A percentile compares a stretch with the other conserved stretches of the same genome.
Conservation (phyloP, 1,139 yeast species). For the Suhomyces kunorum region DNA sequence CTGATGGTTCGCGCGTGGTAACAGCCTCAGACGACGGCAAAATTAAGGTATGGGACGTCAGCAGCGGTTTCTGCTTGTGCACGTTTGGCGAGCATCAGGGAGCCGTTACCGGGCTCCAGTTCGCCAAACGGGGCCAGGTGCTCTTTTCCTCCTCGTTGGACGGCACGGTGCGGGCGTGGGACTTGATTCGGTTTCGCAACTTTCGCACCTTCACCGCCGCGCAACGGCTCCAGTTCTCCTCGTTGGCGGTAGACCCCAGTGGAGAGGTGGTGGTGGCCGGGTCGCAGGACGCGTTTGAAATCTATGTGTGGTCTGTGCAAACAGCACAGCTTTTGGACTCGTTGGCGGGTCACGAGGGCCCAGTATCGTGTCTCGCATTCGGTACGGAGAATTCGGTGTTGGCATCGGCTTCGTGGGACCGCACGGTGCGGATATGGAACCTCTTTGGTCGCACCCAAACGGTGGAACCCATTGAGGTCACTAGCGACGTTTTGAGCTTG, state of each 20-base stretch:
- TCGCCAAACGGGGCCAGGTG: conserved; percentile 87
- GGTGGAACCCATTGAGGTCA: conserved; percentile 87
- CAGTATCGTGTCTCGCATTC: conserved; percentile 84
- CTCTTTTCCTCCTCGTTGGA: conserved; percentile 88
- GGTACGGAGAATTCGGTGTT: conserved; percentile 76
- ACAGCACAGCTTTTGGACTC: conserved; percentile 88
- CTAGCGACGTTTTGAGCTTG: conserved; percentile 81
- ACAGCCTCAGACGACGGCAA: conserved; percentile 98
- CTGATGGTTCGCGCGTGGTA: conserved; percentile 90
- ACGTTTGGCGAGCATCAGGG: conserved; percentile 92
- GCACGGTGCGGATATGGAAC: conserved; percentile 90
- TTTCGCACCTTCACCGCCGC: conserved; percentile 94
- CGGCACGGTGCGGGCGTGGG: conserved; percentile 98
- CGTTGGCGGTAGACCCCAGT: conserved; percentile 94
- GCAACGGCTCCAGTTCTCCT: conserved; percentile 80
- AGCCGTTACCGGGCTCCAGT: conserved; percentile 83
- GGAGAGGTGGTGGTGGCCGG: conserved; percentile 98
- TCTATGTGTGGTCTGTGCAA: conserved; percentile 97
- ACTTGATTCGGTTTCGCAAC: conserved; percentile 85
- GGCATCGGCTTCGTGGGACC: conserved; percentile 97
- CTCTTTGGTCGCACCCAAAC: conserved; percentile 81
- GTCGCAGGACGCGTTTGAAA: conserved; percentile 83
- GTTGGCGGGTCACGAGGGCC: conserved; percentile 93
- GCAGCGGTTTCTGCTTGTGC: conserved; percentile 87
- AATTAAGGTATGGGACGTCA: conserved; percentile 93